Evolutionary conservation across 129 eudicot genomes (phyloP).

Genomic region (Flaveria trinervia): DNA sequence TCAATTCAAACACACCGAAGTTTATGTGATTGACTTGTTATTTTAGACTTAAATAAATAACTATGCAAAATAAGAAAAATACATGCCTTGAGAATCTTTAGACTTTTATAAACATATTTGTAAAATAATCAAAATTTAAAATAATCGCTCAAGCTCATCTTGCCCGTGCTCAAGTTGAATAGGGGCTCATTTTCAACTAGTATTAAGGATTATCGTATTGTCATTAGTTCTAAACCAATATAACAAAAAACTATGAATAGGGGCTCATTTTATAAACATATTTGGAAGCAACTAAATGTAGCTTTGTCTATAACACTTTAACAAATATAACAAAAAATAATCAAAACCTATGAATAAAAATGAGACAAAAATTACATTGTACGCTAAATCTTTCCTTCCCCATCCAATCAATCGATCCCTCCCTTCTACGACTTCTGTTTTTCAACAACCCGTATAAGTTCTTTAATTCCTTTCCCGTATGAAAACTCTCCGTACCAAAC

Average conservation of each 20-base stretch:
- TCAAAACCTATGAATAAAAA: neutral
- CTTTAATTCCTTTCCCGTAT: conserved; percentile 49
- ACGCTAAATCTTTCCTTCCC: conserved; percentile 22
- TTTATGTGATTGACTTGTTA: too few relatives aligned
- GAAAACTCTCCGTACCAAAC: conserved; percentile 39
- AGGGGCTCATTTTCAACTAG: neutral
- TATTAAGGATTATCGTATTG: neutral
- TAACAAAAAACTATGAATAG: too few relatives aligned
- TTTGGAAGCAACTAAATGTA: neutral
- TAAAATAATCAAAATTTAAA: too few relatives aligned
- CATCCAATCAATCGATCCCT: conserved; percentile 57
- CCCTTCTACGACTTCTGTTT: conserved; percentile 51
- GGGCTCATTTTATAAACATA: too few relatives aligned
- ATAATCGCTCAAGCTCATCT: too few relatives aligned
- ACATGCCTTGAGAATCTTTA: too few relatives aligned
- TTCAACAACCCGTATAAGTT: conserved; percentile 59
- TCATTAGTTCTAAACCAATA: too few relatives aligned
- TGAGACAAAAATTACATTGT: conserved; percentile 7
- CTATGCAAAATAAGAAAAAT: too few relatives aligned
- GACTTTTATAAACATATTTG: too few relatives aligned
- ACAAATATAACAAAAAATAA: neutral
- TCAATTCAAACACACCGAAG: too few relatives aligned
- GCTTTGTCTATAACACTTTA: neutral
- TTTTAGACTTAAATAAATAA: too few relatives aligned
- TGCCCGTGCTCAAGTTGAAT: too few relatives aligned